Percentiles rank a stretch among this genome's conserved stretches.
phyloP scores from a whole-genome alignment of 805 yeast genomes.

The Sungouiella thailandica region DNA sequence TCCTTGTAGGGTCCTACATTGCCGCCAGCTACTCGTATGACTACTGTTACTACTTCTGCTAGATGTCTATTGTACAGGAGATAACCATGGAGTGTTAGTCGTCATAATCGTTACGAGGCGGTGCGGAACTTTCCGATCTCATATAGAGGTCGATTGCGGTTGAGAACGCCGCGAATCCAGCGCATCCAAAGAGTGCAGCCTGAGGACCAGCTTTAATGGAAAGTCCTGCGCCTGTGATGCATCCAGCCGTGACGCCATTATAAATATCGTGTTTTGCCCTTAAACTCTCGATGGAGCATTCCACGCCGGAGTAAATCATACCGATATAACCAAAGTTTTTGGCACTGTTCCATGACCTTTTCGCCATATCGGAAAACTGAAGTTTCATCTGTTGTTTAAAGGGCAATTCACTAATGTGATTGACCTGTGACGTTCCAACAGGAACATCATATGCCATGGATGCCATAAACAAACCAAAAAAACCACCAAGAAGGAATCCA shows the following conservation, averaged over 20 bases:
- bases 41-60: conserved; percentile 39
- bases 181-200: conserved; percentile 88
- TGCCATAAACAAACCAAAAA: conserved; percentile 93
- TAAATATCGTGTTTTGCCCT: conserved; percentile 71
- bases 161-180: conserved; percentile 95
- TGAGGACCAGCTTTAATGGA: conserved; percentile 92
- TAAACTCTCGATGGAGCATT: conserved; percentile 16
- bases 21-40: conserved; percentile 31
- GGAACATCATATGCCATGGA: conserved; percentile 79
- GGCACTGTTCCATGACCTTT: conserved; percentile 81
- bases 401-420: conserved; percentile 75
- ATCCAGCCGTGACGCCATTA: conserved; percentile 91
- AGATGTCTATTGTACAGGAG: conserved; percentile 3
- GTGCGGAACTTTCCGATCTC: conserved; percentile 30
- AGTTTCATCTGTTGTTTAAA: conserved; percentile 87
- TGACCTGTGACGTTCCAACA: conserved; percentile 49
- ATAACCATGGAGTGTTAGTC: conserved; percentile 18
- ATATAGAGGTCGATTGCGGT: conserved; percentile 49
- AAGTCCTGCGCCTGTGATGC: conserved; percentile 94
- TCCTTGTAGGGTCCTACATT: conserved; percentile 3
- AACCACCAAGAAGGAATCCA: conserved; percentile 92
- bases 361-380: conserved; percentile 90
- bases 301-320: conserved; percentile 18
- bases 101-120: conserved; percentile 87
- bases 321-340: conserved; percentile 57